Percentiles rank a stretch among this genome's conserved stretches.
Conservation (phyloP, 2,329 filamentous ascomycete genomes). For the Curvularia spicifera region DNA sequence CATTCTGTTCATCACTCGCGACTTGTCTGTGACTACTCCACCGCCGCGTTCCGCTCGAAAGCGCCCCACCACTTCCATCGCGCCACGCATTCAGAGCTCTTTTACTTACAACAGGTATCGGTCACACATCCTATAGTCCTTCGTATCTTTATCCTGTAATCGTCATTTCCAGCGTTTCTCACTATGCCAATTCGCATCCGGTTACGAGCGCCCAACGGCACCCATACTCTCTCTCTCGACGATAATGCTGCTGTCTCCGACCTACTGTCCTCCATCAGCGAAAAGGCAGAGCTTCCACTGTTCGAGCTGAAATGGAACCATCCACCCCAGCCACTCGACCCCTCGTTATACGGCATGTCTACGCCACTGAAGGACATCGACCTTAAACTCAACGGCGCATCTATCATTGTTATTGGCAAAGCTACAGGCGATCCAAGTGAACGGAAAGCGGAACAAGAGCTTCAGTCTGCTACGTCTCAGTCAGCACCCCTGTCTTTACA, state of each 20-base stretch:
- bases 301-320: slow-evolving; percentile 87
- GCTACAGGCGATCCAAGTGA: slow-evolving; percentile 48
- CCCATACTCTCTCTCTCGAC: slow-evolving; percentile 71
- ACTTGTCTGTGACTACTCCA: slow-evolving; percentile 16
- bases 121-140: neutral
- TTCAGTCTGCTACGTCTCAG: slow-evolving; percentile 22
- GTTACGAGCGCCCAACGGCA: slow-evolving; percentile 75
- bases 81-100: slow-evolving; percentile 10
- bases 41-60: slow-evolving; percentile 8
- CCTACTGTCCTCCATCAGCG: slow-evolving; percentile 66
- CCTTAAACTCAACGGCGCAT: slow-evolving; percentile 70
- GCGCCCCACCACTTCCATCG: slow-evolving; percentile 15
- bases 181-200: slow-evolving; percentile 70
- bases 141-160: neutral
- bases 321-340: slow-evolving; percentile 73
- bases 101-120: slow-evolving; percentile 6
- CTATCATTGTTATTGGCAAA: slow-evolving; percentile 66
- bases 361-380: slow-evolving; percentile 63
- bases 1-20: neutral
- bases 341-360: slow-evolving; percentile 59
- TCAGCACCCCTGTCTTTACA: slow-evolving; percentile 50
- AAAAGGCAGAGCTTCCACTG: slow-evolving; percentile 67
- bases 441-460: slow-evolving; percentile 22
- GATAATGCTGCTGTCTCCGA: slow-evolving; percentile 70
- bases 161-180: neutral